These are phyloP conservation scores for Apiospora malaysiana DNA, from an alignment of 2,329 filamentous ascomycete genomes.

Conservation along the genomic window DNA sequence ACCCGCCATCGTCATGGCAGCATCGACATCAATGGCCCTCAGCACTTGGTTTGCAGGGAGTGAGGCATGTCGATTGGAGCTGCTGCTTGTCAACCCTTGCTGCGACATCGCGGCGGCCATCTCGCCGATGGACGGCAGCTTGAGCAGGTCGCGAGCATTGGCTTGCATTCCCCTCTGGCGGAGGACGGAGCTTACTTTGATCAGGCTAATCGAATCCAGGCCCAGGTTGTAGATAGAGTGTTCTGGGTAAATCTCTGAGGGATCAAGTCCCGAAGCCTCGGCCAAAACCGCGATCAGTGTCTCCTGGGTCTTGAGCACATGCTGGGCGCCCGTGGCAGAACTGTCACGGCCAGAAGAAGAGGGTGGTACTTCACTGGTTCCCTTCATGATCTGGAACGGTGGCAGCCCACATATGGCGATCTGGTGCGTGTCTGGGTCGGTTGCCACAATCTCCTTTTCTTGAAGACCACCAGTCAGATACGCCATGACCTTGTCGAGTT, in stretches of 20 bases:
- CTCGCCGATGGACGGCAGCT: conserved; percentile 65
- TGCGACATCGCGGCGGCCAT: conserved; percentile 55
- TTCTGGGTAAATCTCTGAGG: conserved; percentile 61
- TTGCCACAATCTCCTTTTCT: conserved; percentile 56
- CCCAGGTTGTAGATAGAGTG: conserved; percentile 83
- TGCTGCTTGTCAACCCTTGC: not conserved
- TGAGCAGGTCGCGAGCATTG: conserved; percentile 74
- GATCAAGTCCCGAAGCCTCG: conserved; percentile 65
- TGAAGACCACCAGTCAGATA: conserved; percentile 58
- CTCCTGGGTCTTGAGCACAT: not conserved
- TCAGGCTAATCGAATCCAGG: conserved; percentile 89
- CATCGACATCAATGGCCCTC: conserved; percentile 43
- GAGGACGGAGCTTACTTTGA: conserved; percentile 78
- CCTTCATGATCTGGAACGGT: conserved; percentile 40
- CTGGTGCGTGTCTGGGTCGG: conserved; percentile 46
- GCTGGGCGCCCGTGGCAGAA: not conserved
- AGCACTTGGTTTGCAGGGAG: conserved; percentile 35
- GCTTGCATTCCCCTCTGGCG: conserved; percentile 67
- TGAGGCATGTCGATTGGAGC: not conserved
- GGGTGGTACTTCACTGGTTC: not conserved
- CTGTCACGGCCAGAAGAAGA: not conserved
- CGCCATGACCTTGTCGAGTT: conserved; percentile 64
- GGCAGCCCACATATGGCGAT: conserved; percentile 72
- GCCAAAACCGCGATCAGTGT: conserved; percentile 56
- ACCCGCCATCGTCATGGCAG: conserved; percentile 46